Evolutionary conservation across 306 rosid species (phyloP).

Genomic region (Vachellia pachyceras): DNA sequence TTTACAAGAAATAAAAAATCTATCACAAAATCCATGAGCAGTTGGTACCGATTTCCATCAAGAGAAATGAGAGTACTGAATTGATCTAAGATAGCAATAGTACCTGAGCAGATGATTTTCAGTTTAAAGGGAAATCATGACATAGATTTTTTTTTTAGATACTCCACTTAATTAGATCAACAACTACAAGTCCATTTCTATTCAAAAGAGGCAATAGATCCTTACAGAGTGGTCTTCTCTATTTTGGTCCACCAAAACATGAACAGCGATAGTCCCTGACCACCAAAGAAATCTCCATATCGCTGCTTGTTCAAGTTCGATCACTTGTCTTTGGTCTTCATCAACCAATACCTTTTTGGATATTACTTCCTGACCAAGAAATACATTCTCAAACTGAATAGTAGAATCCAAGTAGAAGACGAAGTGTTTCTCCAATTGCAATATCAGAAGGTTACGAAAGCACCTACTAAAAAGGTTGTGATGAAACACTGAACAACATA

Average conservation of each 20-base stretch:
- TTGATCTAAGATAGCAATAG: background rate
- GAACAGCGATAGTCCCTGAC: constrained; percentile 88
- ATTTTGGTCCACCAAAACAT: constrained; percentile 95
- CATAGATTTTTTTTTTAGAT: too few species aligned
- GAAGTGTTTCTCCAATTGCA: too few species aligned
- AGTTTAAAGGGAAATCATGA: constrained; percentile 1
- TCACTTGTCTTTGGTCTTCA: constrained; percentile 90
- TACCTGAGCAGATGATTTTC: background rate
- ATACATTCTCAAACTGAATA: too few species aligned
- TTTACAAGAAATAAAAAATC: background rate
- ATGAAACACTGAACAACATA: too few species aligned
- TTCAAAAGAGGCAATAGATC: constrained; percentile 35
- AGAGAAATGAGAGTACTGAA: background rate
- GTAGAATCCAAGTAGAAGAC: too few species aligned
- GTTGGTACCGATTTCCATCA: too few species aligned
- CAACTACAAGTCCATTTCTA: constrained; percentile 25
- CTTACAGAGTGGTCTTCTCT: constrained; percentile 84
- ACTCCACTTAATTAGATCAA: constrained; percentile 10
- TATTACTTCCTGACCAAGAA: constrained; percentile 78
- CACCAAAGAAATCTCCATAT: constrained; percentile 98
- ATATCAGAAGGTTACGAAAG: too few species aligned
- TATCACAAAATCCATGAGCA: background rate
- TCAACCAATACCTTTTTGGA: constrained; percentile 83
- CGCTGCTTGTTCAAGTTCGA: constrained; percentile 94
- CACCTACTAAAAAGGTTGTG: too few species aligned